A percentile compares a stretch with the other conserved stretches of the same genome.
phyloP scores from a whole-genome alignment of 2,329 filamentous ascomycete species.

The Penicillium oxalicum region DNA sequence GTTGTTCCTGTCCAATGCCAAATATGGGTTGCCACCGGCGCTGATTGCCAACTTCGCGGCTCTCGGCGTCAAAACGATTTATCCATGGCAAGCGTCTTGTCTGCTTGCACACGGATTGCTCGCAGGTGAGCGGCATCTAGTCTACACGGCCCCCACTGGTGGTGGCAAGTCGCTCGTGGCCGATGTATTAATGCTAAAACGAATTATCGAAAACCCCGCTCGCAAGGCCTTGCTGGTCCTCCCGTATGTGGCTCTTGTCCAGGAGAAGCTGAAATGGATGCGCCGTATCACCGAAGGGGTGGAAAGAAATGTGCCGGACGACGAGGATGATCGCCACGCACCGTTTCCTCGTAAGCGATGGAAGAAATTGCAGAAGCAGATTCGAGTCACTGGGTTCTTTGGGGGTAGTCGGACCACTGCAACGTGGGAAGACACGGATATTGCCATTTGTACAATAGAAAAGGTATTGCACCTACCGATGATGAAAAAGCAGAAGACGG shows the following conservation, averaged over 20 bases:
- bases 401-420: conserved; percentile 63
- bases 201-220: conserved; percentile 56
- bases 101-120: conserved; percentile 62
- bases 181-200: conserved; percentile 65
- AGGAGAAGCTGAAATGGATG: conserved; percentile 72
- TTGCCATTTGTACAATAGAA: conserved; percentile 74
- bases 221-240: conserved; percentile 67
- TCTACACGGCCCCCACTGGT: conserved; percentile 75
- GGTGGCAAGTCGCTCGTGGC: conserved; percentile 73
- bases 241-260: conserved; percentile 72
- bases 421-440: conserved; percentile 68
- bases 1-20: conserved; percentile 57
- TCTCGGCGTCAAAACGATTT: conserved; percentile 66
- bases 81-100: conserved; percentile 74
- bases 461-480: conserved; percentile 43
- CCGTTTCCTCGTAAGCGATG: conserved; percentile 46
- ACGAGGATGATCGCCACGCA: conserved; percentile 28
- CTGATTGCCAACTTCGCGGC: conserved; percentile 60
- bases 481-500: no score
- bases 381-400: conserved; percentile 68
- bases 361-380: conserved; percentile 51
- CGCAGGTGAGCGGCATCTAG: conserved; percentile 59
- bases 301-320: conserved; percentile 32
- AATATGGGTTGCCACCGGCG: conserved; percentile 56
- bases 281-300: conserved; percentile 60